A percentile compares a stretch with the other conserved stretches of the same genome.
Evolutionary conservation across 805 yeast species (phyloP).

Genomic region (Soucietia sequanensis): DNA sequence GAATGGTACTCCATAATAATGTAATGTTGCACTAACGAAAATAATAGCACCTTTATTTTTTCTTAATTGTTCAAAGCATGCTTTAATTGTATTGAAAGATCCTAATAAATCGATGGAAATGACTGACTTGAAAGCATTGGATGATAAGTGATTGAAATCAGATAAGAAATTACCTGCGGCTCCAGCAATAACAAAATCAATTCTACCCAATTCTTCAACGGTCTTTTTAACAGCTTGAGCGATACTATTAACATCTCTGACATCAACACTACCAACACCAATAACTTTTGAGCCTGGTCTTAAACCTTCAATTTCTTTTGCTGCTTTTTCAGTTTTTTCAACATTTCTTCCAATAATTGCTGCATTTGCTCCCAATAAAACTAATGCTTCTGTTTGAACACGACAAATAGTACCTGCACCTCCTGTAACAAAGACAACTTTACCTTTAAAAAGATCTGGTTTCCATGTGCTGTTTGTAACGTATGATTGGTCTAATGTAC

Average conservation of each 20-base stretch:
- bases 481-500: slow-evolving; percentile 32
- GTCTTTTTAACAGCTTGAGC: slow-evolving; percentile 63
- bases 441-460: slow-evolving; percentile 71
- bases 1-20: slow-evolving; percentile 84
- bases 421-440: slow-evolving; percentile 90
- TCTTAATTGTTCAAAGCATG: slow-evolving; percentile 63
- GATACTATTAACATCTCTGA: slow-evolving; percentile 63
- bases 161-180: slow-evolving; percentile 94
- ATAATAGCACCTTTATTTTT: slow-evolving; percentile 68
- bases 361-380: slow-evolving; percentile 81
- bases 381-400: slow-evolving; percentile 83
- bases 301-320: slow-evolving; percentile 58
- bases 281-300: slow-evolving; percentile 65
- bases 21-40: slow-evolving; percentile 87
- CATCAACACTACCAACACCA: slow-evolving; percentile 75
- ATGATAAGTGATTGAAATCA: slow-evolving; percentile 72
- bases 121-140: slow-evolving; percentile 88
- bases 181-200: slow-evolving; percentile 89
- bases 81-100: slow-evolving; percentile 86
- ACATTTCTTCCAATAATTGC: slow-evolving; percentile 78
- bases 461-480: slow-evolving; percentile 39
- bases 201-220: slow-evolving; percentile 66
- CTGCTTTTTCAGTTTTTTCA: slow-evolving; percentile 65
- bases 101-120: slow-evolving; percentile 86
- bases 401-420: slow-evolving; percentile 97